Conservation (phyloP, 306 rosid genomes). For the Trifolium fragiferum region DNA sequence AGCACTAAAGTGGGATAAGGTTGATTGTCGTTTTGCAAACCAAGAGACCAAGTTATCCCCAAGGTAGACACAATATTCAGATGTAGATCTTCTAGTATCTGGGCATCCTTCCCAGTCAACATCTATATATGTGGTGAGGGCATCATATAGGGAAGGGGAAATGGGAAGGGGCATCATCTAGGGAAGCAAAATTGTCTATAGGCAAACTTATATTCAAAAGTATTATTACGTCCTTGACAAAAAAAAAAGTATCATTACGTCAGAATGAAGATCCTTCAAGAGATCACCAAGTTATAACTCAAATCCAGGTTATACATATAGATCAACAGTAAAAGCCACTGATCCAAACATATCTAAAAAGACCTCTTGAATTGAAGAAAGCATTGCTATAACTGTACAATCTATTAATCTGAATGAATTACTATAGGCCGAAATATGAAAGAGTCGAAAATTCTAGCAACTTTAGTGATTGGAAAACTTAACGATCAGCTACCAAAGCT, state of each 20-base stretch:
- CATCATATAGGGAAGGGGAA: no score
- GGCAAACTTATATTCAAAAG: slow-evolving; percentile 15
- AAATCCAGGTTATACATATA: slow-evolving; percentile 35
- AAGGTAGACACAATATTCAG: no score
- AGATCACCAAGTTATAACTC: slow-evolving; percentile 31
- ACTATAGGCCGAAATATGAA: slow-evolving; percentile 52
- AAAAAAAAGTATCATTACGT: slow-evolving; percentile 2
- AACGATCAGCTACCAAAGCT: slow-evolving; percentile 62
- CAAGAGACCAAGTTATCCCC: no score
- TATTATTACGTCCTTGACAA: not conserved
- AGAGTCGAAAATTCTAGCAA: slow-evolving; percentile 42
- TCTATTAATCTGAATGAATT: slow-evolving; percentile 51
- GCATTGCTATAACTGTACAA: slow-evolving; percentile 68
- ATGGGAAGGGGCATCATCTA: no score
- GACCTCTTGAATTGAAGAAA: slow-evolving; percentile 52
- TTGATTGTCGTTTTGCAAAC: no score
- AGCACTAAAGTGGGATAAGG: no score
- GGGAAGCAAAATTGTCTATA: not conserved
- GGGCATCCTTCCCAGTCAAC: no score
- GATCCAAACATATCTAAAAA: slow-evolving; percentile 39
- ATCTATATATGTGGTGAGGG: no score
- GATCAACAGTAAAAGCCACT: slow-evolving; percentile 34
- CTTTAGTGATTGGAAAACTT: slow-evolving; percentile 44
- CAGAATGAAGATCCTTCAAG: slow-evolving; percentile 10
- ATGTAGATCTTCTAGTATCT: no score